A percentile compares a stretch with the other conserved stretches of the same genome.
These are phyloP conservation scores for Myriosclerotinia scirpicola DNA, from an alignment of 2,329 filamentous ascomycete genomes.

Conservation along the genomic window DNA sequence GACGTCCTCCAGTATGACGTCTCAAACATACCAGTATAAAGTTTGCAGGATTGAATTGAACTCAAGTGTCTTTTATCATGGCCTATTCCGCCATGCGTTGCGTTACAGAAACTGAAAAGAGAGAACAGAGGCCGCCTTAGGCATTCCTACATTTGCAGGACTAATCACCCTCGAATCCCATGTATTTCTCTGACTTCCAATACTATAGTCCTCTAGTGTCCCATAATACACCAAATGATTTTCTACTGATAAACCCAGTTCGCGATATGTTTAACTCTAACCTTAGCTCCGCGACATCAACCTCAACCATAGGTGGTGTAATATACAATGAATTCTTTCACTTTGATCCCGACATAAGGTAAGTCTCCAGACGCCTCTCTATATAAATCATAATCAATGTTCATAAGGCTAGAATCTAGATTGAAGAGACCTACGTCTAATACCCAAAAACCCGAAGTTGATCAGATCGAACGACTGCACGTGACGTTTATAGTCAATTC, in stretches of 20 bases:
- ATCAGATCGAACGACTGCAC: no score
- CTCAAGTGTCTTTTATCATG: fast-evolving
- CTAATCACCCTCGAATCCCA: background rate
- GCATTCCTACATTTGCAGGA: background rate
- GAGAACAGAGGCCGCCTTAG: background rate
- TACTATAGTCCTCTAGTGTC: background rate
- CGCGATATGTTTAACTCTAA: background rate
- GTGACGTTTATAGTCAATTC: background rate
- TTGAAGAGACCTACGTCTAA: background rate
- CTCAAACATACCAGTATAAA: background rate
- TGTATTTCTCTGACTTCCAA: background rate
- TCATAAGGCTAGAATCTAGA: background rate
- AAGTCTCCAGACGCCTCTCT: no score
- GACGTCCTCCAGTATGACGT: background rate
- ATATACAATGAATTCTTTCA: no score
- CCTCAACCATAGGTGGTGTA: no score
- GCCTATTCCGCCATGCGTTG: no score
- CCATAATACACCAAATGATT: no score
- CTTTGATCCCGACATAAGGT: background rate
- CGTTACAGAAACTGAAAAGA: background rate
- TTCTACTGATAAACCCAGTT: background rate
- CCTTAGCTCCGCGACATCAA: background rate
- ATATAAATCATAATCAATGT: background rate
- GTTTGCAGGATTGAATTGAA: background rate
- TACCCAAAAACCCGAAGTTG: background rate